Percentiles rank a stretch among this genome's conserved stretches.
phyloP scores from a whole-genome alignment of 164 flowering plant species.

The Magnolia kwangsiensis region DNA sequence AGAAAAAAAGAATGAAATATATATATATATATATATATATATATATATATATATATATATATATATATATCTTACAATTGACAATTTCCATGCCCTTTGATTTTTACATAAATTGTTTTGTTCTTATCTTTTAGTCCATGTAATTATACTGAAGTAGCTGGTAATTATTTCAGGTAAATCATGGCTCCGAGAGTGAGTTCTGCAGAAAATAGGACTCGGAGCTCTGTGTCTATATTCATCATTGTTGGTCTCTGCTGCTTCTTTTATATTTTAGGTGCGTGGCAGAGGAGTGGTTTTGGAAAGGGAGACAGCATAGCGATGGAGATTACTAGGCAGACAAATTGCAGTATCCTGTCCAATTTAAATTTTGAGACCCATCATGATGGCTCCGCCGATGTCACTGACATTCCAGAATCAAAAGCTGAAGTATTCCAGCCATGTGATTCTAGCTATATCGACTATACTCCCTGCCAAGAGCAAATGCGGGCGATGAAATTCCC shows the following conservation, averaged over 20 bases:
- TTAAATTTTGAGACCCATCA: constrained; percentile 81
- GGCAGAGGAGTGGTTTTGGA: constrained; percentile 95
- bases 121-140: no score
- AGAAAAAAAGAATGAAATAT: no score
- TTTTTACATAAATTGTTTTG: no score
- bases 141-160: not conserved
- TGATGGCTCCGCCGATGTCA: constrained; percentile 34
- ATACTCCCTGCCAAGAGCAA: constrained; percentile 94
- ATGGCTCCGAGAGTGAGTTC: constrained; percentile 60
- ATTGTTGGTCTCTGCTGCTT: constrained; percentile 82
- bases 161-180: constrained; percentile 25
- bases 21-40: no score
- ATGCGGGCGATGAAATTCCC: constrained; percentile 82
- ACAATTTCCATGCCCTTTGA: no score
- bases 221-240: constrained; percentile 67
- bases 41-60: no score
- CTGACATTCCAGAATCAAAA: constrained; percentile 40
- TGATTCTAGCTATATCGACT: constrained; percentile 49
- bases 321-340: constrained; percentile 57
- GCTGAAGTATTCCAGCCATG: constrained; percentile 48
- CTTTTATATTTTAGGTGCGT: constrained; percentile 87
- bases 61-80: no score
- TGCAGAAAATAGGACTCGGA: constrained; percentile 59
- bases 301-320: constrained; percentile 83
- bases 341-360: constrained; percentile 51